These are phyloP conservation scores for Aspergillus sp. DNA, from an alignment of 2,329 filamentous ascomycete genomes.

Conservation along the genomic window DNA sequence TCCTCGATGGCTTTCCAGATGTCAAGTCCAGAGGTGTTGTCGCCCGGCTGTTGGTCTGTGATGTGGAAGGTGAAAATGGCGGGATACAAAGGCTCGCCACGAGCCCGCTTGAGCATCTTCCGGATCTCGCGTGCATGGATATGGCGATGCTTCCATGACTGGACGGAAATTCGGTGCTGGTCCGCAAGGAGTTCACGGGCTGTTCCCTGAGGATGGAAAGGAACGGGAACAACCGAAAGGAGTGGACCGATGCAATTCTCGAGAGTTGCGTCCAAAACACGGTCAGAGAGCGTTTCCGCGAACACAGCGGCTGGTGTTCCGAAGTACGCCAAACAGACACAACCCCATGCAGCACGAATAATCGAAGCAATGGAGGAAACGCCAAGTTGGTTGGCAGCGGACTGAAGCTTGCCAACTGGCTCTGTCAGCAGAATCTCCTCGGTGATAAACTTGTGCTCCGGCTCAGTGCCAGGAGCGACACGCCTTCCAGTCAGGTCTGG, in stretches of 20 bases:
- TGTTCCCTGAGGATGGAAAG: constrained; percentile 21
- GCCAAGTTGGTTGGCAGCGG: constrained; percentile 15
- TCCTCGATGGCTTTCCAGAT: constrained; percentile 26
- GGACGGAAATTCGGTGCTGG: constrained; percentile 19
- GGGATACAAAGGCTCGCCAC: constrained; percentile 24
- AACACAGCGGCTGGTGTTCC: constrained; percentile 22
- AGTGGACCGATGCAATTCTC: constrained; percentile 25
- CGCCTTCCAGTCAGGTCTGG: constrained; percentile 21
- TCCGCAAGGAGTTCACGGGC: constrained; percentile 17
- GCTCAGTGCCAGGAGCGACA: constrained; percentile 6
- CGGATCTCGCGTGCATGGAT: constrained; percentile 24
- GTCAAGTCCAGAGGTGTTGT: not conserved
- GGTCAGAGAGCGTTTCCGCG: constrained; percentile 27
- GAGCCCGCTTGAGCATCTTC: constrained; percentile 19
- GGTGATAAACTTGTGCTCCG: constrained; percentile 13
- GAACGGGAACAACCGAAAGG: constrained; percentile 28
- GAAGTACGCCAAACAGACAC: constrained; percentile 21
- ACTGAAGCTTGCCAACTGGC: constrained; percentile 12
- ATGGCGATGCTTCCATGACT: constrained; percentile 20
- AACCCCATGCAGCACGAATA: constrained; percentile 24
- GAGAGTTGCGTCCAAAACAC: constrained; percentile 20
- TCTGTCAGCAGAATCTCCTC: constrained; percentile 12
- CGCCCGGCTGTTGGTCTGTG: constrained; percentile 1
- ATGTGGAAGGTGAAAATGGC: constrained; percentile 29
- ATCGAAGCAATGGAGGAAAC: constrained; percentile 24